Percentiles rank a stretch among this genome's conserved stretches.
phyloP scores from a whole-genome alignment of 495 filamentous ascomycete genomes.

The Umbilicaria muhlenbergii region DNA sequence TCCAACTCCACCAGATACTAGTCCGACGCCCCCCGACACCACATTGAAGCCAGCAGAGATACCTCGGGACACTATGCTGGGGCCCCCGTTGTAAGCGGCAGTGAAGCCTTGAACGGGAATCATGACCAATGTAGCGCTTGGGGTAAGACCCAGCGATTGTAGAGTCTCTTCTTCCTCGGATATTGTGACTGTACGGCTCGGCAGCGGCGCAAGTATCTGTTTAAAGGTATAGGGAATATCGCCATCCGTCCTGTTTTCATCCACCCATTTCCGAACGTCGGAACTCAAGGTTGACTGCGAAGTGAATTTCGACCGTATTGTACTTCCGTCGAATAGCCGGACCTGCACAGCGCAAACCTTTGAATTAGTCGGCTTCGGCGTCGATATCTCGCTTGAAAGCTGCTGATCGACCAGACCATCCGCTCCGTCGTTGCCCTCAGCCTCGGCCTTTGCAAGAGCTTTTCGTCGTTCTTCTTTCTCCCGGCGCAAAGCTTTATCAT shows the following conservation, averaged over 20 bases:
- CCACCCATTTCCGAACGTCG: conserved; percentile 67
- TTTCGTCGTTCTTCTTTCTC: conserved; percentile 33
- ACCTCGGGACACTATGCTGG: conserved; percentile 28
- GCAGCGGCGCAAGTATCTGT: conserved; percentile 63
- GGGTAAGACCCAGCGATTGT: conserved; percentile 48
- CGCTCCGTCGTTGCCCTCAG: conserved; percentile 3
- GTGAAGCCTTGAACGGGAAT: conserved; percentile 48
- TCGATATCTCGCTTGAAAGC: conserved; percentile 1
- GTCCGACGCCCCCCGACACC: conserved; percentile 15
- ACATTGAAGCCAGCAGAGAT: conserved; percentile 25
- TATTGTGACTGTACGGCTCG: conserved; percentile 54
- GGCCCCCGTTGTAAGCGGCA: conserved; percentile 37
- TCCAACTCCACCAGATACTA: conserved; percentile 26
- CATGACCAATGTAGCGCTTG: conserved; percentile 71
- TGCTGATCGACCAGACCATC: conserved; percentile 3
- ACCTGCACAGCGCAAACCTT: conserved; percentile 55
- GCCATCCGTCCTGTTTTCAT: conserved; percentile 32
- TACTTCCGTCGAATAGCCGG: conserved; percentile 70
- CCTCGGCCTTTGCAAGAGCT: conserved; percentile 13
- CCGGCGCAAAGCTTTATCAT: conserved; percentile 50
- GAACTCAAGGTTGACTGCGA: conserved; percentile 43
- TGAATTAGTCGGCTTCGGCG: conserved; percentile 7
- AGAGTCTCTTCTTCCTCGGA: conserved; percentile 58
- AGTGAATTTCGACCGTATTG: conserved; percentile 55
- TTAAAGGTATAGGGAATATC: conserved; percentile 64